Base-by-base conservation (phyloP, 768 basidiomycete species). In the Serendipita indica region DNA sequence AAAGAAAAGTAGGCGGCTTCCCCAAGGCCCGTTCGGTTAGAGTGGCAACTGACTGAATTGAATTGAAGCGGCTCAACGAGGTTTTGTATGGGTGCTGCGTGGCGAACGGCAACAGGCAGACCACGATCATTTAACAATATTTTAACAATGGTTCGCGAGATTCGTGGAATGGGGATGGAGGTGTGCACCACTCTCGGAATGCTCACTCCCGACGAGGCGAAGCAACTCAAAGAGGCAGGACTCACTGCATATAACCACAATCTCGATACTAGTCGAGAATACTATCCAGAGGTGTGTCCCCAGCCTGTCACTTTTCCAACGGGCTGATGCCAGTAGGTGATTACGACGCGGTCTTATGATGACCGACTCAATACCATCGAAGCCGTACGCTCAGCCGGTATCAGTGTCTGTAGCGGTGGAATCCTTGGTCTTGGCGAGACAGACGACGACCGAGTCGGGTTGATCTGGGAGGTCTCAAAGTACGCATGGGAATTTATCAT, bases 51-150 rank as follows among this genome's bases (percentile, higher is more conserved):
- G 43, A 14, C 25, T 54, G 49, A 10, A 22, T 16, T 16, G 32
- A 30, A 18, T 28, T 25, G 1, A 18, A 54, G 49, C 69, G 94
- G 94, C 33, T 92, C 89, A 68, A 98, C 94, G 18, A 78, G 94
- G 27, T 98, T 98, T 73, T 98, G 94, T 70, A 98, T 97, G 94
- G 94, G 94, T 60, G 93, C 94, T 3, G 94, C 94, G 3, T 99
- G 94, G 94, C 77, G 94, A 63, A 94, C 49, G 22, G 49, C 49
- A 18, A 54, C 49, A 2, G 49, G 49, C 20, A 16, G 49, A 33
- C 49, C 49, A 18, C 22, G 49, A 27, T 54, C 49, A 28, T 54
- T 54, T 33, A 54, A 54, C 3, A 54, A 54, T 27, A 54, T 54
- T 28, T 49, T 45, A 18, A 28, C 22, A 20, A 59, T 59, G 57